A percentile compares a stretch with the other conserved stretches of the same genome.
phyloP scores from a whole-genome alignment of 2,329 filamentous ascomycete species.

The Plectosphaerella sp. region DNA sequence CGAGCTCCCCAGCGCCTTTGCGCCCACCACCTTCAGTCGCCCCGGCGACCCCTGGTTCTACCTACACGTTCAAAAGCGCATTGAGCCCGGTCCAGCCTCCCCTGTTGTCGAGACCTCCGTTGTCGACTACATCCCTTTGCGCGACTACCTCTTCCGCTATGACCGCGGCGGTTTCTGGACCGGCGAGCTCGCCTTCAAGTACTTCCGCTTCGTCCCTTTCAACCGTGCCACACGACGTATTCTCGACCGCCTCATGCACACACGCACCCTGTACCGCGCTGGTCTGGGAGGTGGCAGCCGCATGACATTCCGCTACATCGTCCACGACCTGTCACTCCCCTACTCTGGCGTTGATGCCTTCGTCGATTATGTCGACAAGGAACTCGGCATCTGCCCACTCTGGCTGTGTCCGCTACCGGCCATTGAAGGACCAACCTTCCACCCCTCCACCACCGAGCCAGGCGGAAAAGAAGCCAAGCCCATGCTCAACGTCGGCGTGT shows the following conservation, averaged over 20 bases:
- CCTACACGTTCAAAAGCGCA: constrained; percentile 45
- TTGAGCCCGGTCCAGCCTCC: not conserved
- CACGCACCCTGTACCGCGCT: constrained; percentile 61
- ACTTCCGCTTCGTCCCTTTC: constrained; percentile 58
- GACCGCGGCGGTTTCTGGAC: constrained; percentile 69
- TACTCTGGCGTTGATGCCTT: constrained; percentile 38
- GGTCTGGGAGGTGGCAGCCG: constrained; percentile 51
- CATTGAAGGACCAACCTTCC: constrained; percentile 27
- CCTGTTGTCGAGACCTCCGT: not conserved
- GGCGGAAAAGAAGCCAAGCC: constrained; percentile 1
- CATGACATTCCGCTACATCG: constrained; percentile 54
- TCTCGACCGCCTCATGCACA: constrained; percentile 60
- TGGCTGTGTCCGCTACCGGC: constrained; percentile 52
- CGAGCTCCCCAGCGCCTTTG: constrained; percentile 26
- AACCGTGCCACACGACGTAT: constrained; percentile 57
- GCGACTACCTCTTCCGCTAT: constrained; percentile 68
- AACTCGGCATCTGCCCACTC: constrained; percentile 45
- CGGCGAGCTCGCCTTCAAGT: constrained; percentile 56
- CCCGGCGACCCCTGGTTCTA: constrained; percentile 70
- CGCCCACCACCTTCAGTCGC: constrained; percentile 46
- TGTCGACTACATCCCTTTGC: constrained; percentile 54
- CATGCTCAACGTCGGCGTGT: constrained; percentile 57
- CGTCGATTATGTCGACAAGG: constrained; percentile 40
- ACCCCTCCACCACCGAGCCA: constrained; percentile 6
- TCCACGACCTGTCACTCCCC: constrained; percentile 59